Percentiles rank a stretch among this genome's conserved stretches.
phyloP scores from a whole-genome alignment of 2,329 filamentous ascomycete species.

The Thielaviopsis populi region DNA sequence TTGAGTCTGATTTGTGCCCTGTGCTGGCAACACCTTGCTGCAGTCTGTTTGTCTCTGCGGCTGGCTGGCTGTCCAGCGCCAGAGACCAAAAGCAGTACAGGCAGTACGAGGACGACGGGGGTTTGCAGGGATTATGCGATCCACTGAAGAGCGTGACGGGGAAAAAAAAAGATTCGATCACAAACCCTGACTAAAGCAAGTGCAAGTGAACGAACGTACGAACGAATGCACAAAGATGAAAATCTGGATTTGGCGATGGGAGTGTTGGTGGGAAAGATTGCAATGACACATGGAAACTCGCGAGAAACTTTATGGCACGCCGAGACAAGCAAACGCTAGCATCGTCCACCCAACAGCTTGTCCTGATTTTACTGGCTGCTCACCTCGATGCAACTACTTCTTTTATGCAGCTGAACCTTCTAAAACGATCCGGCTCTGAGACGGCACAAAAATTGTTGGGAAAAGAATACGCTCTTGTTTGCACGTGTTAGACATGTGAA shows the following conservation, averaged over 20 bases:
- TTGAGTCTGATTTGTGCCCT: conserved; percentile 3
- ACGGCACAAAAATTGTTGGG: conserved; percentile 16
- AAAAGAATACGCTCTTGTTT: conserved; percentile 13
- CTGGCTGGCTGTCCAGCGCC: neutral
- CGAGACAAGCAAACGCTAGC: neutral
- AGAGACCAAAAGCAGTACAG: neutral
- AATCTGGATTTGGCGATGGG: neutral
- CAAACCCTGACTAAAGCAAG: neutral
- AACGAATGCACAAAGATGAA: neutral
- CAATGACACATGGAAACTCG: neutral
- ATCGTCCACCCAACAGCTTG: too few relatives aligned
- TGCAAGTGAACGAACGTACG: neutral
- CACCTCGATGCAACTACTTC: neutral
- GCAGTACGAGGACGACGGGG: neutral
- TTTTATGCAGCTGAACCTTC: neutral
- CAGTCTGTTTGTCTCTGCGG: neutral
- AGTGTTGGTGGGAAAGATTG: neutral
- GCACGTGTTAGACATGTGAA: conserved; percentile 15
- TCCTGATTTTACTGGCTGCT: neutral
- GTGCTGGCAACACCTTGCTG: neutral
- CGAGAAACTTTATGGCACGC: neutral
- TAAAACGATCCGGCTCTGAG: neutral
- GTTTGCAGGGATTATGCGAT: neutral
- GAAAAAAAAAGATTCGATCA: conserved; percentile 1
- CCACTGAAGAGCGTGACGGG: neutral